These are phyloP conservation scores for Bathelium albidoporum DNA, from an alignment of 495 filamentous ascomycete genomes.

Conservation along the genomic window DNA sequence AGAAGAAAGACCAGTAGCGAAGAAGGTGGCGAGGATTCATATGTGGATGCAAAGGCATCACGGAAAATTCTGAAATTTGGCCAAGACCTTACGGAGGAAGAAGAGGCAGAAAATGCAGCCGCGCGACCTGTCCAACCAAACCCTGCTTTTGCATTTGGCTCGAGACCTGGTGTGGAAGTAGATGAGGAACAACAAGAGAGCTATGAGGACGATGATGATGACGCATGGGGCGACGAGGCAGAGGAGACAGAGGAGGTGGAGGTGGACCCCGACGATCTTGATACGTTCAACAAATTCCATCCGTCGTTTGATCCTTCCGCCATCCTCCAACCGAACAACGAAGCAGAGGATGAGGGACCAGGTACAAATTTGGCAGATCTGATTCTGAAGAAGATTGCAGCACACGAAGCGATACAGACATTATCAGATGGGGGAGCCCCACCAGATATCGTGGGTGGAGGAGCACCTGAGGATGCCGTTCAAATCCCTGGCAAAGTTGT, in stretches of 20 bases:
- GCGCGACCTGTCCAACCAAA: conserved; percentile 32
- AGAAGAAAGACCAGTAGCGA: conserved; percentile 30
- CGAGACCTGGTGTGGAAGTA: conserved; percentile 42
- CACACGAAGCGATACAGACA: conserved; percentile 65
- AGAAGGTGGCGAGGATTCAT: conserved; percentile 54
- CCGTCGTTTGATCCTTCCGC: conserved; percentile 40
- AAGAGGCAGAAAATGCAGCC: conserved; percentile 41
- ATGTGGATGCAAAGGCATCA: conserved; percentile 76
- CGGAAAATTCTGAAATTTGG: conserved; percentile 81
- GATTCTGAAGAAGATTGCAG: conserved; percentile 87
- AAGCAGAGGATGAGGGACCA: conserved; percentile 38
- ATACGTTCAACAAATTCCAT: conserved; percentile 83
- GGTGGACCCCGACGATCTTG: conserved; percentile 79
- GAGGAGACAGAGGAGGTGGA: conserved; percentile 44
- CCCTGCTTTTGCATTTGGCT: conserved; percentile 56
- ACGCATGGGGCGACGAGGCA: conserved; percentile 54
- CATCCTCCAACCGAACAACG: conserved; percentile 31
- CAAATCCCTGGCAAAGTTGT: conserved; percentile 83
- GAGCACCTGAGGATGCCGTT: conserved; percentile 62
- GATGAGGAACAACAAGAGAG: conserved; percentile 30
- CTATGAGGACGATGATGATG: conserved; percentile 46
- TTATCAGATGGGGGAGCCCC: conserved; percentile 9
- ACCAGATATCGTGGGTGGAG: conserved; percentile 38
- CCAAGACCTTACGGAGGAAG: conserved; percentile 70
- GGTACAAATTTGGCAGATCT: conserved; percentile 81